Base-by-base conservation (phyloP, 352 stramenopile species). In the Achlya hypogyna region DNA sequence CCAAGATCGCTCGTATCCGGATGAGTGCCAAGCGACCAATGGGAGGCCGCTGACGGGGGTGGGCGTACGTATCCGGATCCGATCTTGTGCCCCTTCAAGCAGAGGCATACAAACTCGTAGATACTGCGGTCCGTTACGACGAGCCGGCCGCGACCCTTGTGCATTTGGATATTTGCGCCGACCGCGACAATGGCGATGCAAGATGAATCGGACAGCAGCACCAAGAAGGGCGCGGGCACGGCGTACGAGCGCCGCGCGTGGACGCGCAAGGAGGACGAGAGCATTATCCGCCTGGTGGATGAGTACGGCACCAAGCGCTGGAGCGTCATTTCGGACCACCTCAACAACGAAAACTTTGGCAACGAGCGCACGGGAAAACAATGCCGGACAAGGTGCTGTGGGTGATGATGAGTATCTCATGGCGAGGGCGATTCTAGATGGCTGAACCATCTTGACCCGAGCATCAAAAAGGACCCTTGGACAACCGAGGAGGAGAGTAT, bases 401-500 rank as follows among this genome's bases (percentile, higher is more conserved):
- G 56, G 25, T 34, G 12, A 58, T 8, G 28, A 63, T 38, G 25
- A 31, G 20, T 12, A 23, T 51, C 47, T 38, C 8, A 5, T 22
- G 9, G 47, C 18, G 32, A 25, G 34, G n/a, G n/a, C 34, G 23
- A 38, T 47, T 65, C 10, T 43, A 86, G 78, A 52, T 93, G 84
- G 84, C 73, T 93, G 18, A 93, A 93, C 53, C 84, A 93, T 59
- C 70, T 93, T 49, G 84, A 93, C 51, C 84, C 84, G 22, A 89
- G 81, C 12, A 91, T 93, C 68, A 93, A 93, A 68, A 91, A 91
- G 47, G 84, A 91, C 47, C 84, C 84, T n/a, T 93, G 84, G 84
- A 91, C 84, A 0, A 72, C 80, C 0, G 84, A 97, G 47, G 91
- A 98, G 60, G 91, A 98, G 59, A 81, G 90, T 54, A 82, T 96